phyloP scores from a whole-genome alignment of 495 filamentous ascomycete genomes.

The Filosporella fistucella region DNA sequence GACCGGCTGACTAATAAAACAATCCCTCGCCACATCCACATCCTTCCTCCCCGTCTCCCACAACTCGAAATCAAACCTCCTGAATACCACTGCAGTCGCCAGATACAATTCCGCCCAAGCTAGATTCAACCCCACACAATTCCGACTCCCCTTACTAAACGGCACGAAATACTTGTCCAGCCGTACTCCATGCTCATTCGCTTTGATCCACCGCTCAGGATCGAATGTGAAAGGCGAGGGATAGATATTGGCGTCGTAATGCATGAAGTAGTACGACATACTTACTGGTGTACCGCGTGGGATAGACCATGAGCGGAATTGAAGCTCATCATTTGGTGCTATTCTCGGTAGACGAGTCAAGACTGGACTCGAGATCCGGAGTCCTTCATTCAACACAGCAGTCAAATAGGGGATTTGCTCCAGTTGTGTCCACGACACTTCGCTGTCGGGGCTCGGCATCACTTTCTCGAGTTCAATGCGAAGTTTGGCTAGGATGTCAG shows the following conservation, averaged over 20 bases:
- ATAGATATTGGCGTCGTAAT: slow-evolving; percentile 2
- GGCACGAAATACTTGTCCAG: slow-evolving; percentile 33
- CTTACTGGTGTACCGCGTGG: slow-evolving; percentile 10
- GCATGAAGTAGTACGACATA: not conserved
- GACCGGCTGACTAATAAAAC: slow-evolving; percentile 31
- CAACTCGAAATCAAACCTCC: slow-evolving; percentile 28
- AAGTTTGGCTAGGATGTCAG: slow-evolving; percentile 19
- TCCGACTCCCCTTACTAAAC: slow-evolving; percentile 41
- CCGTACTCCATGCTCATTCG: slow-evolving; percentile 9
- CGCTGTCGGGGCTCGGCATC: slow-evolving; percentile 6
- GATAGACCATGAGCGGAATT: slow-evolving; percentile 19
- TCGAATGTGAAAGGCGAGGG: not conserved
- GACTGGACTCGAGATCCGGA: slow-evolving; percentile 37
- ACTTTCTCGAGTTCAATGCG: slow-evolving; percentile 24
- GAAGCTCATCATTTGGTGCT: slow-evolving; percentile 21
- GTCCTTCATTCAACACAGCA: slow-evolving; percentile 40
- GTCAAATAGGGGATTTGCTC: slow-evolving; percentile 13
- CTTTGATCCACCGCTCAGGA: slow-evolving; percentile 13
- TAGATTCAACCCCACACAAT: slow-evolving; percentile 40
- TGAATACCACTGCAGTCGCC: slow-evolving; percentile 23
- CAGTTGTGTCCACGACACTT: not conserved
- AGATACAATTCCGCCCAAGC: slow-evolving; percentile 34
- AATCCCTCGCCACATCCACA: slow-evolving; percentile 33
- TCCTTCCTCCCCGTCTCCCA: slow-evolving; percentile 35
- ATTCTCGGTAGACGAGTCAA: slow-evolving; percentile 29